Conservation (phyloP, 495 filamentous ascomycete genomes). For the Penicillium antarcticum region DNA sequence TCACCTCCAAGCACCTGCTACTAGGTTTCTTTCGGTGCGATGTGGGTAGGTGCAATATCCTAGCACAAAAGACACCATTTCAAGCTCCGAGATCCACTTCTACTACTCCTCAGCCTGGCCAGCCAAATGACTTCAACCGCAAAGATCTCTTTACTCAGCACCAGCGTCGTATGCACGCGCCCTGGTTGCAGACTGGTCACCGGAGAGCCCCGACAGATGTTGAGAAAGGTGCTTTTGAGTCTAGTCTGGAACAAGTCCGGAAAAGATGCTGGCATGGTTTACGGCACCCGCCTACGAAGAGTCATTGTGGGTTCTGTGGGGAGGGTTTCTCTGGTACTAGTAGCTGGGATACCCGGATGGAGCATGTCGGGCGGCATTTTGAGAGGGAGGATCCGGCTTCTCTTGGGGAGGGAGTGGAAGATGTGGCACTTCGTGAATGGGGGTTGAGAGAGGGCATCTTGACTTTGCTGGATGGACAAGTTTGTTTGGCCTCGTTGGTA, state of each 20-base stretch:
- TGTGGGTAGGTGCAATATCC: slow-evolving; percentile 55
- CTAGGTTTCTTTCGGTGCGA: slow-evolving; percentile 80
- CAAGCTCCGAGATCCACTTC: slow-evolving; percentile 9
- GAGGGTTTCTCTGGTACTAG: slow-evolving; percentile 55
- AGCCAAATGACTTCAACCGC: slow-evolving; percentile 75
- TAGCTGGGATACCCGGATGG: slow-evolving; percentile 83
- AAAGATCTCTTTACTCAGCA: slow-evolving; percentile 95
- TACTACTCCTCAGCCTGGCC: slow-evolving; percentile 2
- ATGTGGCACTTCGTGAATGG: slow-evolving; percentile 50
- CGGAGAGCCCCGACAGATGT: slow-evolving; percentile 35
- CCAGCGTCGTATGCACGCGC: slow-evolving; percentile 85
- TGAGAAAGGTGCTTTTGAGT: slow-evolving; percentile 29
- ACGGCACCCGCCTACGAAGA: slow-evolving; percentile 57
- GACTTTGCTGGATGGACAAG: slow-evolving; percentile 14
- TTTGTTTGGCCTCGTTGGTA: slow-evolving; percentile 5
- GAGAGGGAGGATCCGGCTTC: slow-evolving; percentile 44
- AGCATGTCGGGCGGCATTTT: slow-evolving; percentile 84
- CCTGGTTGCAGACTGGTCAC: slow-evolving; percentile 28
- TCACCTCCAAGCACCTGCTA: slow-evolving; percentile 75
- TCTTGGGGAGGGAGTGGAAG: slow-evolving; percentile 35
- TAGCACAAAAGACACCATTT: slow-evolving; percentile 1
- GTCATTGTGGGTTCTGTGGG: slow-evolving; percentile 67
- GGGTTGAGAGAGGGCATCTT: slow-evolving; percentile 47
- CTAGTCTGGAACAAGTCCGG: slow-evolving; percentile 31
- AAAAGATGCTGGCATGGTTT: slow-evolving; percentile 56